Evolutionary conservation across 2,329 filamentous ascomycete species (phyloP), one percentile per base, ranked within the genome.

Genomic region (Diplodia sapinea): DNA sequence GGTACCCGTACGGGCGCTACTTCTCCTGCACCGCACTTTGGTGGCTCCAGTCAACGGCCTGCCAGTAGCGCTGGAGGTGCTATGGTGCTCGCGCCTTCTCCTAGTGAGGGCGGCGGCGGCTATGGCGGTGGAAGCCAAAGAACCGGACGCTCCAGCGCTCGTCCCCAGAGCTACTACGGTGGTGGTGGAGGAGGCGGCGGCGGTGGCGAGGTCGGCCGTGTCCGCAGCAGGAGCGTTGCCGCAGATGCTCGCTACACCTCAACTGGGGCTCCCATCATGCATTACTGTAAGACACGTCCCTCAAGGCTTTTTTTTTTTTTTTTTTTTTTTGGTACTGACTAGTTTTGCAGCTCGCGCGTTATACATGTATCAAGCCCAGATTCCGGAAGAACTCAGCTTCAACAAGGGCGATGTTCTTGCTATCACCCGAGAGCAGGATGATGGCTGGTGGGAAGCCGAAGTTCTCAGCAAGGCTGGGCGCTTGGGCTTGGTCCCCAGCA

Each of bases 401-500:
- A 85, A 85, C 56, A 99, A 99, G 82, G 94, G 94, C 57, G 96
- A 99, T 76, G 88, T 94, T 68, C 84, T 99, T 15, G 93, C 94
- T 2, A 89, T 99, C 15, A 83, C 97, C 56, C 87, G 94, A 69
- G 88, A 96, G 74, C 95, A 99, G 80, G 95, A 99, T 77, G 95
- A 99, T 76, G 95, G 95, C 23, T 99, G 95, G 95, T 99, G 96
- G 95, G 95, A 99, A 82, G 96, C 96, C 13, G 94, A 97, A 79
- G 88, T 97, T 50, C 91, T 94, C 55, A 89, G 89, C 23, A 84
- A 83, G 73, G 81, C 80, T 50, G 83, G 83, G 9, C 77, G 80
- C 50, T 78, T 84, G 17, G 88, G 88, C 29, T 79, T 90, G 72
- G 88, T 90, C 63, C 88, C 88, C 2, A 89, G 86, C 71, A 90